These are phyloP conservation scores for Saccharomyces hybrid DNA, from an alignment of 1,139 yeast genomes.

Conservation along the genomic window DNA sequence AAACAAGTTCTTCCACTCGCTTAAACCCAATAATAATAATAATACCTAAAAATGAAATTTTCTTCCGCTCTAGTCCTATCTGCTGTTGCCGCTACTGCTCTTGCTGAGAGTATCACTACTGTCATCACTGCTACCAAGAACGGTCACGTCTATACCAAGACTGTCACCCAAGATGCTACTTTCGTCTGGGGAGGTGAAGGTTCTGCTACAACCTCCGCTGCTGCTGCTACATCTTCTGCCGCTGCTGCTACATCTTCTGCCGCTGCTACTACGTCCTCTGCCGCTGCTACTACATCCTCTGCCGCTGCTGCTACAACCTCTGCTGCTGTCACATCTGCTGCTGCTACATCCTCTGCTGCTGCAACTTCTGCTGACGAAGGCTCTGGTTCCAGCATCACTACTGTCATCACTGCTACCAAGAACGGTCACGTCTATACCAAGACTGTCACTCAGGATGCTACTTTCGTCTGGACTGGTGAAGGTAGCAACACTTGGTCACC, in stretches of 20 bases:
- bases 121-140: conserved; percentile 6
- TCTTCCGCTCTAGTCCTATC: conserved; percentile 2
- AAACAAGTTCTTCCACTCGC: not conserved
- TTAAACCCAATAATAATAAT: not conserved
- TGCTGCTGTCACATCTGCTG: conserved; percentile 1
- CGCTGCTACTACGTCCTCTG: too few species aligned
- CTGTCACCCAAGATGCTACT: conserved; percentile 6
- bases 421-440: conserved; percentile 7
- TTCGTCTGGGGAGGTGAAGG: conserved; percentile 2
- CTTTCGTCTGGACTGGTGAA: conserved; percentile 7
- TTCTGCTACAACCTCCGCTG: not conserved
- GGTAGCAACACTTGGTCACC: not conserved
- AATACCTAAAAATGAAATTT: not conserved
- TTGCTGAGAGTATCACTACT: conserved; percentile 5
- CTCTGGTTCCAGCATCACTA: conserved; percentile 10
- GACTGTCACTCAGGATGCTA: conserved; percentile 7
- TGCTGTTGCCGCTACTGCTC: conserved; percentile 6
- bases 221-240: conserved; percentile 5
- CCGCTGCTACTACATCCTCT: not conserved
- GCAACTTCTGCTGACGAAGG: conserved; percentile 11
- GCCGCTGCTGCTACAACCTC: conserved; percentile 29
- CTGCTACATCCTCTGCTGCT: conserved; percentile 20
- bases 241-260: conserved; percentile 4
- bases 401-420: conserved; percentile 14
- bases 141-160: conserved; percentile 7